phyloP scores from a whole-genome alignment of 768 basidiomycete genomes.

The Collybiopsis confluens region DNA sequence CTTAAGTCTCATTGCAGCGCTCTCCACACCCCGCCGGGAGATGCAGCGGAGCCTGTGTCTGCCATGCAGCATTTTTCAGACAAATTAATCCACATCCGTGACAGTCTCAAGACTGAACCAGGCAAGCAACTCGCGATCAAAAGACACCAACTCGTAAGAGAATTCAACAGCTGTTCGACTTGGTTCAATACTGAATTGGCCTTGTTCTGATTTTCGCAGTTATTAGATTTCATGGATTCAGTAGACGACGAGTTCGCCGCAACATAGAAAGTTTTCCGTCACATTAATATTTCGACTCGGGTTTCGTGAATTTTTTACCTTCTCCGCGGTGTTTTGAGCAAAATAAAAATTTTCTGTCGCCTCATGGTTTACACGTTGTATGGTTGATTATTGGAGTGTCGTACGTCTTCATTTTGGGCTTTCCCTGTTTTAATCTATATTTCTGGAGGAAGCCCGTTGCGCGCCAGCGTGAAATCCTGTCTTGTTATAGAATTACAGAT shows the following conservation, averaged over 20 bases:
- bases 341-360: no score
- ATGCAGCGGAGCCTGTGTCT: slow-evolving; percentile 39
- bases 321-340: no score
- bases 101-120: slow-evolving; percentile 70
- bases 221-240: slow-evolving; percentile 57
- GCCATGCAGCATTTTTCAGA: slow-evolving; percentile 84
- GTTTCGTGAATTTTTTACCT: no score
- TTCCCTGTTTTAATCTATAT: no score
- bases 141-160: slow-evolving; percentile 65
- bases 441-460: no score
- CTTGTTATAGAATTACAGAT: no score
- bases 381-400: no score
- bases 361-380: no score
- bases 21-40: slow-evolving; percentile 43
- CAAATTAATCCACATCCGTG: slow-evolving; percentile 73
- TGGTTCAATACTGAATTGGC: slow-evolving; percentile 3
- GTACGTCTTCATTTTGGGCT: no score
- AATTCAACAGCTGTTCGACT: not conserved
- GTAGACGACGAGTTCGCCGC: slow-evolving; percentile 50
- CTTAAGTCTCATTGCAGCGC: slow-evolving; percentile 24
- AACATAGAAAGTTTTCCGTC: not conserved
- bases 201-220: slow-evolving; percentile 30
- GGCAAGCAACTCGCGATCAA: slow-evolving; percentile 66
- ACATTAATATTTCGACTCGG: no score
- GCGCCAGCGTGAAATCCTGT: no score